A percentile compares a stretch with the other conserved stretches of the same genome.
Evolutionary conservation across 116 monocot species (phyloP).

Genomic region (Phalaenopsis hybrid): DNA sequence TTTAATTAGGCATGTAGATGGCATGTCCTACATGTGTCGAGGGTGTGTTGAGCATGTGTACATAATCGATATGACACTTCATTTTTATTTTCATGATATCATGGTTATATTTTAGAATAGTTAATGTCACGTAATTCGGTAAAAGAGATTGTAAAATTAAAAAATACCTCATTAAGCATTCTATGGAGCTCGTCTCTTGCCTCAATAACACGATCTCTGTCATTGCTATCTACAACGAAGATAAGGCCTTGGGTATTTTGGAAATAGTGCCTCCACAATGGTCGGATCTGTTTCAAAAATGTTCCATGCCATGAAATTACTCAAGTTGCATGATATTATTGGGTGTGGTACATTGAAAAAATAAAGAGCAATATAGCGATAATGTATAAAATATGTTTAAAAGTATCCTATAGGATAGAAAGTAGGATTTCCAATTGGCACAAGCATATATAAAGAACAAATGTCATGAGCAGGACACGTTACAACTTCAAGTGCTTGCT

Average conservation of each 20-base stretch:
- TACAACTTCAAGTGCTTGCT: neutral
- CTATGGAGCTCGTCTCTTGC: conserved; percentile 82
- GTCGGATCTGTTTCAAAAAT: conserved; percentile 53
- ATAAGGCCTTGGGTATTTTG: conserved; percentile 87
- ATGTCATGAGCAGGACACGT: neutral
- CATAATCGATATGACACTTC: too few species aligned
- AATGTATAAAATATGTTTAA: neutral
- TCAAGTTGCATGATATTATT: neutral
- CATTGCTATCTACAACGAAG: conserved; percentile 88
- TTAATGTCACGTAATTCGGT: neutral
- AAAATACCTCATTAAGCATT: conserved; percentile 78
- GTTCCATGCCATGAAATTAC: neutral
- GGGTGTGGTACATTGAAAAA: neutral
- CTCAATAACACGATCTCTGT: conserved; percentile 83
- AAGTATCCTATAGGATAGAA: neutral
- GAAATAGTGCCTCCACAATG: conserved; percentile 86
- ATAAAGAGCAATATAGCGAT: neutral
- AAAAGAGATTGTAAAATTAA: neutral
- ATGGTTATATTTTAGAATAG: neutral
- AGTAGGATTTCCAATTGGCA: neutral
- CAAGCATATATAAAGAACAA: neutral
- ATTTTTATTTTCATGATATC: too few species aligned
- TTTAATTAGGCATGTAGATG: too few species aligned
- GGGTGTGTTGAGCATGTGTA: too few species aligned
- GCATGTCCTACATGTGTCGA: too few species aligned